Base-by-base conservation (phyloP, 2,329 filamentous ascomycete genomes). In the Fulvia fulva region DNA sequence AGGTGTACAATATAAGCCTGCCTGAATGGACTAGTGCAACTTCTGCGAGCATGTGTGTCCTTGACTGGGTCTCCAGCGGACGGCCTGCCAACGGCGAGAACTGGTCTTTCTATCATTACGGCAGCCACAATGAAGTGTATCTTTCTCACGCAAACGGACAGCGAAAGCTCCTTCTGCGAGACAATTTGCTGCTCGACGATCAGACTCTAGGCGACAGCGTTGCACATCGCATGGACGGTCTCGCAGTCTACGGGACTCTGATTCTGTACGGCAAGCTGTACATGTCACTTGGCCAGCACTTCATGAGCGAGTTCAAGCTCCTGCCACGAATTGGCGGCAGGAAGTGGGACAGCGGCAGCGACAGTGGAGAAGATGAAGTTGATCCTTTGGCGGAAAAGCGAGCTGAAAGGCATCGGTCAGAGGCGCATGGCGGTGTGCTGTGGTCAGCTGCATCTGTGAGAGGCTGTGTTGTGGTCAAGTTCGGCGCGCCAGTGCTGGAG, bases 1-100 rank as follows among this genome's bases (percentile, higher is more conserved):
- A 97, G 74, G 82, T 85, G 21, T 97, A 97, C 74, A 82, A 82
- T 32, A 58, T 64, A n/a, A 58, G 59, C n/a, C 34, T 69, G 3
- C 51, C 65, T 6, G 26, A 46, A 2, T 44, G 55, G 8, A 16
- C 30, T 8, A 52, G 46, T 2, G 9, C 28, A 14, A 22, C 43
- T 55, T 69, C n/a, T 34, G 59, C 64, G 56, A 76, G 87, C 43
- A 76, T 97, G 14, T 95, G 91, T 70, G 81, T 96, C 1, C 78
- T 96, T 47, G 94, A 99, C 74, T 99, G 94, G 94, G 91, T 97
- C 6, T 95, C 87, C 1, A 89, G 93, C 69, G 94, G 94, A 7
- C 85, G 94, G 19, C 84, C 81, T 4, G 92, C 94, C 4, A 84
- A 89, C 49, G 92, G 91, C 23, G 94, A 99, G 75, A 82, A 90